Conservation (phyloP, 148 eudicot species). For the Rhododendron mucronatum region DNA sequence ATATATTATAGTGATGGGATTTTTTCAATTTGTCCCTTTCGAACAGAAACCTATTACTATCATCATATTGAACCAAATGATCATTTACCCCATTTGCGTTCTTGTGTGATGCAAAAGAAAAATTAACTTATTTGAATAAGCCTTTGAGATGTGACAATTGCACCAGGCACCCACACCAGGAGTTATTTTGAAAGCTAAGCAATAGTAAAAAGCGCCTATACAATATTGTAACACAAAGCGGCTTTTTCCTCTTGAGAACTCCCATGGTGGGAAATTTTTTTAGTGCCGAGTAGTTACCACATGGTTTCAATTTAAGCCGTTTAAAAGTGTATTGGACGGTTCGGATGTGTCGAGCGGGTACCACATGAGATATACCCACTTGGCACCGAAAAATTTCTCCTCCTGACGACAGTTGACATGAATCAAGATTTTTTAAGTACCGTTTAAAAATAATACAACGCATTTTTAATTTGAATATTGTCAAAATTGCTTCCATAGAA, state of each 20-base stretch:
- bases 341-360: no score
- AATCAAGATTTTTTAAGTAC: no score
- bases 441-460: neutral
- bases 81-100: neutral
- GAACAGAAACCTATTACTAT: no score
- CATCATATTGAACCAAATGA: neutral
- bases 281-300: no score
- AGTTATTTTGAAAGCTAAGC: no score
- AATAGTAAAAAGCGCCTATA: neutral
- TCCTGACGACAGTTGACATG: neutral
- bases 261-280: neutral
- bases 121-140: neutral
- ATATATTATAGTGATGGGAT: neutral
- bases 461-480: neutral
- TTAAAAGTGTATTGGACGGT: no score
- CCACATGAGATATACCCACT: no score
- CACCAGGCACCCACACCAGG: neutral
- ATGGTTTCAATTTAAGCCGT: no score
- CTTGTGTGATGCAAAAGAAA: neutral
- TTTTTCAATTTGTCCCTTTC: neutral
- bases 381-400: no score
- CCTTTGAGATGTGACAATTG: neutral
- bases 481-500: neutral
- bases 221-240: neutral
- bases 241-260: neutral